Conservation (phyloP, 1,139 yeast species). For the Taphrina populina region DNA sequence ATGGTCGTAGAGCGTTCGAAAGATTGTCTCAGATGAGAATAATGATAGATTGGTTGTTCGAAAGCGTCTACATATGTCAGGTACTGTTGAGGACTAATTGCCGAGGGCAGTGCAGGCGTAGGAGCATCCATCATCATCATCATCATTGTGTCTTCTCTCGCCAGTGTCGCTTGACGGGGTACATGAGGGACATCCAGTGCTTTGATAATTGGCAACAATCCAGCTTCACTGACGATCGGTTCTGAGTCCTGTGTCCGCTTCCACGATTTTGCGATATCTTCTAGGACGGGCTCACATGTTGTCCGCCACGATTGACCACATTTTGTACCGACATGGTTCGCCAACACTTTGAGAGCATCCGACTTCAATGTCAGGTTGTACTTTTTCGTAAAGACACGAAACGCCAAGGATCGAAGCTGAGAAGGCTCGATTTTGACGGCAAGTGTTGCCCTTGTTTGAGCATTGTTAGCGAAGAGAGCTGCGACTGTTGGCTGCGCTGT, state of each 20-base stretch:
- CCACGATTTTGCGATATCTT: slow-evolving; percentile 79
- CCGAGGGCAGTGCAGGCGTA: slow-evolving; percentile 1
- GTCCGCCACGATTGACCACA: slow-evolving; percentile 88
- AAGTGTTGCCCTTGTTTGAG: slow-evolving; percentile 43
- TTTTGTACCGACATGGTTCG: slow-evolving; percentile 67
- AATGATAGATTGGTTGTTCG: slow-evolving; percentile 64
- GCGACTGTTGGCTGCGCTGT: slow-evolving; percentile 9
- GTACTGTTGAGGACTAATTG: slow-evolving; percentile 24
- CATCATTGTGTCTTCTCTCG: slow-evolving; percentile 26
- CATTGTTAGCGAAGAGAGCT: slow-evolving; percentile 15
- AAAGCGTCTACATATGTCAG: slow-evolving; percentile 57
- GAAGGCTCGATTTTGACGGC: slow-evolving; percentile 78
- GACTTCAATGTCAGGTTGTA: slow-evolving; percentile 89
- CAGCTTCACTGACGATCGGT: slow-evolving; percentile 34
- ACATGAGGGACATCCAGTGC: slow-evolving; percentile 33
- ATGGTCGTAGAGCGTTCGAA: slow-evolving; percentile 47
- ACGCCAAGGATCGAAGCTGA: slow-evolving; percentile 85
- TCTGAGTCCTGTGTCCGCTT: slow-evolving; percentile 46
- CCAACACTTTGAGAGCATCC: slow-evolving; percentile 70
- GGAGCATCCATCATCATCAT: slow-evolving; percentile 1
- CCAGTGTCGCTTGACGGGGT: slow-evolving; percentile 26
- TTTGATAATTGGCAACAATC: slow-evolving; percentile 34
- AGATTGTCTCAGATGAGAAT: slow-evolving; percentile 65
- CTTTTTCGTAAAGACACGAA: slow-evolving; percentile 82
- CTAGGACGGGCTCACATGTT: slow-evolving; percentile 66